Evolutionary conservation across 2,329 filamentous ascomycete genomes (phyloP), one percentile per base, ranked within the genome.

Genomic region (Lecanicillium sp.): DNA sequence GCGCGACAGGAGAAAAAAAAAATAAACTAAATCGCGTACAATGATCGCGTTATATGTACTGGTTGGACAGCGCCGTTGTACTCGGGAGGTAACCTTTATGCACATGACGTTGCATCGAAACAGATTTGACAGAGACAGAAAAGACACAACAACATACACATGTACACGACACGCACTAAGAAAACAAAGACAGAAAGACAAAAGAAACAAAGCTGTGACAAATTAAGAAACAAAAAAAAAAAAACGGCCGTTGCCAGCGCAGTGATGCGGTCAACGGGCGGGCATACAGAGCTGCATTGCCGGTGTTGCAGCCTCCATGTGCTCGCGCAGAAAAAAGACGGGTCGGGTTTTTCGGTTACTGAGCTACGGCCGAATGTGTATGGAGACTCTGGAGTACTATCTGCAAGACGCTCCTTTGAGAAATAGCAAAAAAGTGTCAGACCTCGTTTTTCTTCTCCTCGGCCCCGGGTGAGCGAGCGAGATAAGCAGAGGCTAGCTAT

Each of bases 211-310:
- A 12, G 26, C 26, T n/a, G 12, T 29, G 26, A 12, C 26, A 29
- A 12, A 12, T n/a, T n/a, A 46, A 44, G 23, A 21, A 20, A 1
- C 15, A 38, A 19, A 39, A 14, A 39, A 15, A 19, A 12, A 6
- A 39, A 21, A 26, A 35, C 19, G 8, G 23, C n/a, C 32, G 14
- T 32, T 4, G 4, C 19, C 43, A 38, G 43, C 35, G 24, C 24
- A 30, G 35, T 15, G 15, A 29, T 46, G 43, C 43, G 35, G 35
- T 46, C 33, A 46, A 46, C 33, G 26, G 35, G 43, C 24, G 24
- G 43, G 27, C 26, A 46, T 38, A 35, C 33, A 38, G 19, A 39
- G 43, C 43, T 39, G 35, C 35, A 32, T 44, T 44, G 32, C 42
- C 42, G 42, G 23, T 36, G 42, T 27, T 35, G 42, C 21, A 35